These are phyloP conservation scores for Clitoria ternatea DNA, from an alignment of 306 rosid species.

Conservation along the genomic window DNA sequence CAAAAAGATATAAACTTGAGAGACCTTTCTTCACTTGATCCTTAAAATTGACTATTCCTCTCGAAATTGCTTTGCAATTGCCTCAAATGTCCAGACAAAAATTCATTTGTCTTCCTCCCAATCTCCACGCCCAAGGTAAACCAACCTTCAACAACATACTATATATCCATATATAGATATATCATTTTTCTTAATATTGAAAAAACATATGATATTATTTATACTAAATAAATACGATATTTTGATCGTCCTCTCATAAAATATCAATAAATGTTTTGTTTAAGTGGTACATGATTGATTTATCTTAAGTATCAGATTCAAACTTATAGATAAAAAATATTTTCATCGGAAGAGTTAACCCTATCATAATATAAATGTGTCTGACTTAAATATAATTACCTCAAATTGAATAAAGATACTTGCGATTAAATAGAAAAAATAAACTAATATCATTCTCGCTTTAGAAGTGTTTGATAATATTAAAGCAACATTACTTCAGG, in stretches of 20 bases:
- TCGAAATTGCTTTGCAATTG: conserved; percentile 24
- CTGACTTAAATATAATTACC: too few species aligned
- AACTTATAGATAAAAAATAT: too few species aligned
- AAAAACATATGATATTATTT: too few species aligned
- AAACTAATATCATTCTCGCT: background rate
- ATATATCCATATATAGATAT: background rate
- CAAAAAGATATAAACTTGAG: conserved; percentile 11
- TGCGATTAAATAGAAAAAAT: too few species aligned
- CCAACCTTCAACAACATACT: background rate
- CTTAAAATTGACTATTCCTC: conserved; percentile 19
- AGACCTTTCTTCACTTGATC: conserved; percentile 14
- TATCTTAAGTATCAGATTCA: too few species aligned
- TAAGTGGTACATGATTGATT: too few species aligned
- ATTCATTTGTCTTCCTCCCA: background rate
- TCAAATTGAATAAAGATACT: too few species aligned
- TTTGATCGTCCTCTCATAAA: too few species aligned
- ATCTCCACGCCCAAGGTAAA: background rate
- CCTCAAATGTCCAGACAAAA: conserved; percentile 20
- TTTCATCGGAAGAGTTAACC: too few species aligned
- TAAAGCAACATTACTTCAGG: background rate
- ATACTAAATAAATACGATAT: too few species aligned
- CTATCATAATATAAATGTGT: too few species aligned
- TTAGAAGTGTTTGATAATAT: background rate
- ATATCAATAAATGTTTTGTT: too few species aligned
- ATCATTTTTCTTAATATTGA: background rate